Evolutionary conservation across 805 yeast species (phyloP), one percentile per base, ranked within the genome.

Genomic region (Lipomyces anomalus): DNA sequence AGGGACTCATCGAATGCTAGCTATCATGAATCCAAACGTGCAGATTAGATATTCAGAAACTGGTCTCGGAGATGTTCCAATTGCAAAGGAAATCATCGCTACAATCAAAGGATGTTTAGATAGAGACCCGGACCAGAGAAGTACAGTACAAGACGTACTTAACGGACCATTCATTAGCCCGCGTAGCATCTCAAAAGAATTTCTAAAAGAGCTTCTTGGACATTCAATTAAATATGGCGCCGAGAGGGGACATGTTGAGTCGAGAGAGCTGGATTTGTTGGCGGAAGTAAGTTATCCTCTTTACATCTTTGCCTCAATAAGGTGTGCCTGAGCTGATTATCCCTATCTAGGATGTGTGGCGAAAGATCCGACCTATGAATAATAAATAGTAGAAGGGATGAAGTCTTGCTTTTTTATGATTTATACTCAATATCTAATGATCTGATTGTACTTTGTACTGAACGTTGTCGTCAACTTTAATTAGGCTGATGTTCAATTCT

Each of bases 21-120:
- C 95, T 1, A 90, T 87, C 32, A 84, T 84, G 75, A 84, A 86
- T 60, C 92, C 95, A 0, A 81, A 82, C 50, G 77, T 85, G 21
- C 77, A 78, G 54, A 79, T 88, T 11, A 66, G 67, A 29, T 88
- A 76, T 61, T 84, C 95, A 1, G 73, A 71, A 3, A 42, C 65
- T 23, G 87, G 87, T 0, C 56, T 78, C 0, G 84, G 82, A 0
- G 78, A 75, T 16, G 74, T 72, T 0, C 61, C 62, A n/a, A 86
- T 86, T 2, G 90, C 95, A 1, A 66, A 67, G 24, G 75, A 83
- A 26, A 80, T 82, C 1, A 72, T 86, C 24, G 86, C 80, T 40
- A 68, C 84, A 26, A 84, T 90, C 67, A 71, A 79, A 52, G 73
- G 75, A 20, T 90, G 97, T 61, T 68, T 90, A 36, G 65, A 68